Conservation (phyloP, 257 asterid species). For the Ballota nigra region DNA sequence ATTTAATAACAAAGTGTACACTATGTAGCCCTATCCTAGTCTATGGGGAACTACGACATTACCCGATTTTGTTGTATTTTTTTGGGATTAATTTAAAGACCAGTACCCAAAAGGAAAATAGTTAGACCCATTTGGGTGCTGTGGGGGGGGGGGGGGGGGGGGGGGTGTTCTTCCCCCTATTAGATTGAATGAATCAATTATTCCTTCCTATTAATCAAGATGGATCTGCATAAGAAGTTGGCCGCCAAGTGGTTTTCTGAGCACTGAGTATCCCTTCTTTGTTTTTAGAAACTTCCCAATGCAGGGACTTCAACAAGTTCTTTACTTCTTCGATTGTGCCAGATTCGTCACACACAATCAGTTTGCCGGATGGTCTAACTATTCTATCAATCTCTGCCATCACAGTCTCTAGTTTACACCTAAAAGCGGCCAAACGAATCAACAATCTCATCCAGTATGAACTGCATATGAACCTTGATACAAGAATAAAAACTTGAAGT, state of each 20-base stretch:
- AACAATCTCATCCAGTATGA: neutral
- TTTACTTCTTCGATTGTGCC: slow-evolving; percentile 51
- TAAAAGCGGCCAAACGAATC: slow-evolving; percentile 24
- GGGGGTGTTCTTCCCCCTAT: neutral
- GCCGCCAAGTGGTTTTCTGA: slow-evolving; percentile 74
- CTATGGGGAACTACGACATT: slow-evolving; percentile 8
- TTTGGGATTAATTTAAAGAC: neutral
- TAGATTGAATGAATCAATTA: neutral
- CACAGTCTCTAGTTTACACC: slow-evolving; percentile 61
- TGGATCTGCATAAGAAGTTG: slow-evolving; percentile 39
- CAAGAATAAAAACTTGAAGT: neutral
- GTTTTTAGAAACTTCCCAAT: slow-evolving; percentile 69
- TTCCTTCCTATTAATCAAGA: slow-evolving; percentile 30
- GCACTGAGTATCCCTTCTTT: slow-evolving; percentile 69
- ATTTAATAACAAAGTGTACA: slow-evolving; percentile 10
- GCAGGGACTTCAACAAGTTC: slow-evolving; percentile 65
- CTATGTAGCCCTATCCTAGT: neutral
- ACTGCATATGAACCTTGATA: neutral
- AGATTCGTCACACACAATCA: slow-evolving; percentile 66
- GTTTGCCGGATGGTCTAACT: slow-evolving; percentile 75
- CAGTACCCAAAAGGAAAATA: neutral
- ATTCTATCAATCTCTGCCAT: slow-evolving; percentile 81
- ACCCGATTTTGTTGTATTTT: neutral
- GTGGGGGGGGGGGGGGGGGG: neutral
- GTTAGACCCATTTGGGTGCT: neutral